A percentile compares a stretch with the other conserved stretches of the same genome.
phyloP scores from a whole-genome alignment of 78 protist species.

The Parvularia atlantis region DNA sequence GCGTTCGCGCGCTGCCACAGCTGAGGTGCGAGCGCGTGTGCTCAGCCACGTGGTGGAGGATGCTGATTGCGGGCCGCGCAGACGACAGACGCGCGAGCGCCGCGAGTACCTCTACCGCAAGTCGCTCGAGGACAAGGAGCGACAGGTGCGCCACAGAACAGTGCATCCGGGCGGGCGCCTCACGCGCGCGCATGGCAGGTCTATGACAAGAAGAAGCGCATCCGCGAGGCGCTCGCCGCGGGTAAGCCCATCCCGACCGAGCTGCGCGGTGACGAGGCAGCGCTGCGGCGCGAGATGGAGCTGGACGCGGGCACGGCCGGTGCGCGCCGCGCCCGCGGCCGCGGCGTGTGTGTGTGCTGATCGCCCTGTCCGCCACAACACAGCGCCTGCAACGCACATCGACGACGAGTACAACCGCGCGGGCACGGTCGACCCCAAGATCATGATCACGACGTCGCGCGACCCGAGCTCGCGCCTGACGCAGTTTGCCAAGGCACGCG shows the following conservation, averaged over 20 bases:
- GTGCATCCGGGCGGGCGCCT: too few species aligned
- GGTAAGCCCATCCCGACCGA: slow-evolving; percentile 81
- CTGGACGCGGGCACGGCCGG: slow-evolving; percentile 20
- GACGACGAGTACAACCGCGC: slow-evolving; percentile 98
- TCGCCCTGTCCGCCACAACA: not conserved
- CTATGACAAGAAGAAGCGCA: slow-evolving; percentile 55
- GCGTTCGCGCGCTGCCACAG: too few species aligned
- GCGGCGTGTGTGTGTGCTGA: not conserved
- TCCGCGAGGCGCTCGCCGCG: slow-evolving; percentile 35
- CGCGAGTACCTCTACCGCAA: slow-evolving; percentile 83
- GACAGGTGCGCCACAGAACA: too few species aligned
- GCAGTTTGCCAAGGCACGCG: slow-evolving; percentile 83
- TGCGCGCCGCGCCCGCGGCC: not conserved
- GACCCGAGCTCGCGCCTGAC: slow-evolving; percentile 78
- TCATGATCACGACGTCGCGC: slow-evolving; percentile 90
- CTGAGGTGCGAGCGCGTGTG: too few species aligned
- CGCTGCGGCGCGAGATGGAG: slow-evolving; percentile 30
- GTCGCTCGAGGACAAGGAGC: slow-evolving; percentile 62
- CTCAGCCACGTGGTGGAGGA: too few species aligned
- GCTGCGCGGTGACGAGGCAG: slow-evolving; percentile 42
- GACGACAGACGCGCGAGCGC: slow-evolving; percentile 45
- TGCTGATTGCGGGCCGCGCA: slow-evolving; percentile 13
- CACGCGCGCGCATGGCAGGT: too few species aligned
- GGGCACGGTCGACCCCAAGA: slow-evolving; percentile 87
- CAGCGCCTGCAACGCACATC: not conserved